phyloP scores from a whole-genome alignment of 2,329 filamentous ascomycete species.

The Microcyclosporella mali region DNA sequence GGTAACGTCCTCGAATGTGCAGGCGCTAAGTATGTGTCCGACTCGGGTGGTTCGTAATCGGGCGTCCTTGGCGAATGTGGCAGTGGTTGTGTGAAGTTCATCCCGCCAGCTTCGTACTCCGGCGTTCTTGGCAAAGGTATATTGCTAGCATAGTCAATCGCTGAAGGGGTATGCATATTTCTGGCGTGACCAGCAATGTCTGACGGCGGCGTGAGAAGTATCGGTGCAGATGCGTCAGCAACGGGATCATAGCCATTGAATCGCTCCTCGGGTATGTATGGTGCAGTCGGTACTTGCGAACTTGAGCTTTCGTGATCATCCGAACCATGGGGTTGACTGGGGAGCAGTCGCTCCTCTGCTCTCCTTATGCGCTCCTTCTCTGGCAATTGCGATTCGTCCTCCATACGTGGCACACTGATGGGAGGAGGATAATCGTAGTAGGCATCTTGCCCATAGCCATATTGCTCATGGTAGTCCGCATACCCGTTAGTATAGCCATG shows the following conservation, averaged over 20 bases:
- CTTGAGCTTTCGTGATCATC: conserved; percentile 21
- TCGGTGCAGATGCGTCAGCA: conserved; percentile 11
- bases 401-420: conserved; percentile 48
- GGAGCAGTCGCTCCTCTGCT: conserved; percentile 72
- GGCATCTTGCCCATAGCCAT: conserved; percentile 10
- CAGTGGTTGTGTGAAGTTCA: background rate
- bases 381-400: conserved; percentile 57
- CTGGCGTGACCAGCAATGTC: conserved; percentile 6
- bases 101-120: conserved; percentile 6
- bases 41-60: conserved; percentile 9
- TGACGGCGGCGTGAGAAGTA: conserved; percentile 18
- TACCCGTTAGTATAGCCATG: conserved; percentile 8
- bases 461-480: conserved; percentile 10
- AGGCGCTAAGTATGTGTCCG: conserved; percentile 2
- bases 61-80: conserved; percentile 1
- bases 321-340: conserved; percentile 63
- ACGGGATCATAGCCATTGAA: conserved; percentile 4
- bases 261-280: conserved; percentile 24
- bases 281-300: conserved; percentile 29
- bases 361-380: conserved; percentile 77
- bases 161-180: background rate
- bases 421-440: conserved; percentile 14
- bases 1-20: background rate
- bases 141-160: conserved; percentile 9
- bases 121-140: conserved; percentile 14